Base-by-base conservation (phyloP, 2,329 filamentous ascomycete genomes). In the Fusarium compactum region DNA sequence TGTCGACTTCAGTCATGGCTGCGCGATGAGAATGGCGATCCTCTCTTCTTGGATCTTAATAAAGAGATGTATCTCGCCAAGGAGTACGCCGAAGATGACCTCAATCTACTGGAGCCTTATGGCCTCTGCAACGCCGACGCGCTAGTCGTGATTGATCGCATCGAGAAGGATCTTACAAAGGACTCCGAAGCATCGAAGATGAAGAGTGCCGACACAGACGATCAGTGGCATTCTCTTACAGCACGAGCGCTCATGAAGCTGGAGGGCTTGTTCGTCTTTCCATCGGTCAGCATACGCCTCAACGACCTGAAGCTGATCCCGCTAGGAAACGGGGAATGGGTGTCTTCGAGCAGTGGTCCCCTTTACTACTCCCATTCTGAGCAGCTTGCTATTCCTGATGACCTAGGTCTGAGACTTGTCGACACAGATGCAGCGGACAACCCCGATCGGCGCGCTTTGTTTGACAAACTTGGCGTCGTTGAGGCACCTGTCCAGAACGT, bases 21-120 rank as follows among this genome's bases (percentile, higher is more conserved):
- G 3, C 55, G 48, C 0, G 72, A 74, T n/a, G 46, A 58, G 7
- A 34, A 73, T 1, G 65, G 67, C 0, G 55, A 68, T 4, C 73
- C 71, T 0, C 24, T 75, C 7, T 73, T 75, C 29, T 47, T 20
- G 16, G 73, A 74, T 9, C 53, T 54, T 4, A 9, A 58, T 2
- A 24, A 52, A 20, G 64, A 70, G 38, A 51, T 70, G 3, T 75
- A 75, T 6, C 53, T 75, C 14, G 58, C 73, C 5, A 72, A 67
- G 15, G 58, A 62, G 24, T 75, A 75, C 25, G 11, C 8, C 3
- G 38, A 20, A 2, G 40, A 45, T 1, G 71, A 73, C 10, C 8
- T 72, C 3, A 25, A 43, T 0, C 18, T 63, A 0, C 8, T 74
- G 9, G 30, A 27, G 15, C 45, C 61, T 0, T 74, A 74, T 12